Evolutionary conservation across 805 yeast species (phyloP), one percentile per base, ranked within the genome.

Genomic region (Candida yuanshanica): DNA sequence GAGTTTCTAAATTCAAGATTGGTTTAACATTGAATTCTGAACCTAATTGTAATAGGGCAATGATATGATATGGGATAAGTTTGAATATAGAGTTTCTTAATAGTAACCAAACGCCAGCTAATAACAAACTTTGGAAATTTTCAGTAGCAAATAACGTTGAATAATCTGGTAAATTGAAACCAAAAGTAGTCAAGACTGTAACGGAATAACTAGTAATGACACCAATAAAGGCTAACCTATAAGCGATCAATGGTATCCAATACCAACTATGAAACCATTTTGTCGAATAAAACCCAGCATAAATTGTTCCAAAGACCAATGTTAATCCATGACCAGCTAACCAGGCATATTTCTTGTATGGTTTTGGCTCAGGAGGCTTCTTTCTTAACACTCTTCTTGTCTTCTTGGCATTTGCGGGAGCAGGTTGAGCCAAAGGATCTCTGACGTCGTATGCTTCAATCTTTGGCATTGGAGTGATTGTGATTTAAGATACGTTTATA

Each of bases 131-230:
- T 61, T 87, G 96, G 68, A 83, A 83, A 58, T 85, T 84, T 50
- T 78, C 87, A 20, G 87, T 76, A 9, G 89, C 79, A 41, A 86
- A 55, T 56, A 89, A 65, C 5, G 80, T 76, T 42, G 74, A 72
- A 55, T 78, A 70, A 5, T 80, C 70, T 7, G 95, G 95, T 39
- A 72, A 68, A 22, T 68, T 64, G 16, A 77, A 65, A 20, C 80
- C 80, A 64, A 79, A 81, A 48, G 77, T 77, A 36, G 81, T 81
- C 24, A 72, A 52, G 39, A 77, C 65, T 1, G 86, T 71, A 33
- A 79, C 64, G 1, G 70, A 46, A 51, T 78, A 72, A 4, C 89
- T 69, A 11, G 64, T 39, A 27, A 75, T 55, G 1, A 79, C 72
- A 13, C 90, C 90, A 7, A 76, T 35, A 13, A 83, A 63, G 7